A percentile compares a stretch with the other conserved stretches of the same genome.
These are phyloP conservation scores for Holtermannia corniformis DNA, from an alignment of 768 basidiomycete genomes.

Conservation along the genomic window DNA sequence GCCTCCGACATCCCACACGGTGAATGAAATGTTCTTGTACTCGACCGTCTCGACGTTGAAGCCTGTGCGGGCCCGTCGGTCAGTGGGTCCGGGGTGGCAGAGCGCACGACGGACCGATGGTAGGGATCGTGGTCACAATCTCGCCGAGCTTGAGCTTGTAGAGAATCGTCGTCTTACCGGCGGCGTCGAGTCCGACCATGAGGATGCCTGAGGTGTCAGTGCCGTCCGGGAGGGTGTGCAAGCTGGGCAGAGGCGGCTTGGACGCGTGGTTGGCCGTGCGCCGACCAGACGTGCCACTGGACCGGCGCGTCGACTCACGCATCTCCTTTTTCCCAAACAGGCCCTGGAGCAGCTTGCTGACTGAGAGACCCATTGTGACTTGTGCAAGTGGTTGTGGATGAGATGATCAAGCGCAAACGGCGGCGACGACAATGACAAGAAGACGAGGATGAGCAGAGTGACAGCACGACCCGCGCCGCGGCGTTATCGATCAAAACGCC, in stretches of 20 bases:
- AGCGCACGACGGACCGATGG: constrained; percentile 66
- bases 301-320: constrained; percentile 55
- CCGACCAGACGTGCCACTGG: constrained; percentile 27
- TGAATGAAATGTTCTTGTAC: constrained; percentile 99
- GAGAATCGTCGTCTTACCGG: constrained; percentile 90
- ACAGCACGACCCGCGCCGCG: no score
- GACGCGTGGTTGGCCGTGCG: constrained; percentile 20
- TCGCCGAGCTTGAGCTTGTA: constrained; percentile 99
- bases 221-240: constrained; percentile 1
- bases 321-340: constrained; percentile 99
- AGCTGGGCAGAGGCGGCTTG: neutral
- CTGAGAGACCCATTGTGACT: constrained; percentile 44
- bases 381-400: no score
- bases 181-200: constrained; percentile 99
- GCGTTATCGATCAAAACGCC: no score
- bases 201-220: constrained; percentile 63
- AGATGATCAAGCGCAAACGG: no score
- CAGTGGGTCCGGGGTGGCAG: constrained; percentile 1
- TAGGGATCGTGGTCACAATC: constrained; percentile 99
- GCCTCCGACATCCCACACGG: constrained; percentile 99
- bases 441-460: no score
- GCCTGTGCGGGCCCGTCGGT: constrained; percentile 48
- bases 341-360: constrained; percentile 55
- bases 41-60: constrained; percentile 99
- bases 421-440: no score